Base-by-base conservation (phyloP, 2,329 filamentous ascomycete species). In the Corinectria fuckeliana region DNA sequence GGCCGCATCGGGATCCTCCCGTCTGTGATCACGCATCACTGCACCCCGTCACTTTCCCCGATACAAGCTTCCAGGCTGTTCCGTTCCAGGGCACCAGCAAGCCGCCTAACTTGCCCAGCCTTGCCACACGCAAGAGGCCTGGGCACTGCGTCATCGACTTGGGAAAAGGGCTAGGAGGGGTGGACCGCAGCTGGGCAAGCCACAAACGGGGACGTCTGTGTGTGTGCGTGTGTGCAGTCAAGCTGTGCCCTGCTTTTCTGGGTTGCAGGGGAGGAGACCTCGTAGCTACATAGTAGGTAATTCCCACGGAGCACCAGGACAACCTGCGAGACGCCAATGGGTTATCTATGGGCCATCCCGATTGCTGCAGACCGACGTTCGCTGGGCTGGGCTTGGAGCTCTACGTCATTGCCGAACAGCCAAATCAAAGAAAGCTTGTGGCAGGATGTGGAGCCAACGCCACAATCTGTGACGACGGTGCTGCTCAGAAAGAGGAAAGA, bases 111-210 rank as follows among this genome's bases (percentile, higher is more conserved):
- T 45, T 49, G 53, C 56, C 58, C 53, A 67, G 57, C 55, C 69
- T 59, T 66, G 61, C 61, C 60, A 56, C 65, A 59, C 63, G 55
- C 48, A 50, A 34, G 44, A 45, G n/a, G 53, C 41, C 58, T 67
- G 51, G 58, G 61, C 65, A 66, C 68, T 74, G 72, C 73, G 73
- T 75, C 73, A 75, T 75, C 71, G 72, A 74, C 65, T 68, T 62
- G 7, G n/a, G 39, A 23, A 42, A 20, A 20, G 39, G 25, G 21
- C 30, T 8, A 26, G 26, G 28, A 36, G 18, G 50, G 45, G 32
- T 32, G 45, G 45, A 26, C 21, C 30, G 20, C 23, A 28, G 48
- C 7, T 13, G 44, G 45, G 45, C 45, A 49, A 49, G 45, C 45
- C 28, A 49, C 45, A 34, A 21, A 21, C 18, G 20, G 32, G n/a